Base-by-base conservation (phyloP, 2,329 filamentous ascomycete species). In the Colletotrichum camelliae region DNA sequence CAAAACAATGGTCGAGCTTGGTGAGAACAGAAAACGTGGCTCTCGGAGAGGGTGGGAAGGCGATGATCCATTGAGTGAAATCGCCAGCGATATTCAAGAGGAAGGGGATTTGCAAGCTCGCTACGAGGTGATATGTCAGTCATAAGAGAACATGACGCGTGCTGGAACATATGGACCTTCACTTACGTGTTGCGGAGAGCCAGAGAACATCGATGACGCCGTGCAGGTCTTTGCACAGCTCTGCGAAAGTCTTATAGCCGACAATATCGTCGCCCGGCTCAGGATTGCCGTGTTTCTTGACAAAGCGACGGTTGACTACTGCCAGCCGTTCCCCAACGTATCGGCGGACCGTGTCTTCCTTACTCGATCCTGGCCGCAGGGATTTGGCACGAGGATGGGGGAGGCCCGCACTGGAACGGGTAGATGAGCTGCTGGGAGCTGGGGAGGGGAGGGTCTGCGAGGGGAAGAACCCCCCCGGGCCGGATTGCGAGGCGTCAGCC, bases 1-100 rank as follows among this genome's bases (percentile, higher is more conserved):
- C 91, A 81, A 98, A 98, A 52, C 94, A 94, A 79, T 93, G 91
- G 81, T 98, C 96, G 24, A 98, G 87, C 83, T 97, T 98, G 62
- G 89, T 89, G 4, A 98, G 86, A 0, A 96, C 82, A 1, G 88
- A 84, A 80, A 98, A 96, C 0, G 94, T 94, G 2, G 92, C 85
- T n/a, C 87, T 88, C 0, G 94, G 92, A 1, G 91, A 87, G 4
- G 94, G 91, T 0, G 92, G 89, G 82, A 98, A 98, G 10, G 92
- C 91, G 5, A 92, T 87, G 4, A 98, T 89, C 82, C 94, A 96
- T 21, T 92, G 91, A 73, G 91, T 92, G 48, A 96, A 88, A 75
- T 96, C 89, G 67, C 94, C 90, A 1, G 95, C 95, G 64, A 98
- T 87, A 71, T 92, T 94, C 48, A 98, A 91, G 4, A 98, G 87